Base-by-base conservation (phyloP, 2,329 filamentous ascomycete species). In the Cyanodermella asteris region DNA sequence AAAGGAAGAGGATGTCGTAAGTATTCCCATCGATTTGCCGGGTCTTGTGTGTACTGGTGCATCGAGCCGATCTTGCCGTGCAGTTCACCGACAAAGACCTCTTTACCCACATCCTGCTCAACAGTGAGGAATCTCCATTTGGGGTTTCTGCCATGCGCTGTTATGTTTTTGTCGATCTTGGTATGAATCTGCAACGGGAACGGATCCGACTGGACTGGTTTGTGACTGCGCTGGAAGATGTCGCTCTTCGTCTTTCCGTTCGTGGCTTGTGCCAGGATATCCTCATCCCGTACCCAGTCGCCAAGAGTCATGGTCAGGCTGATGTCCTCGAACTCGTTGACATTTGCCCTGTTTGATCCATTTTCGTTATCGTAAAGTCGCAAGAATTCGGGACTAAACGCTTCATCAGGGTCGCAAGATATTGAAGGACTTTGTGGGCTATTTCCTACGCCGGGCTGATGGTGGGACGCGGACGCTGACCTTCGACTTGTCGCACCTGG, bases 271-370 rank as follows among this genome's bases (percentile, higher is more conserved):
- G 63, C 60, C 35, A 91, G 58, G 7, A 66, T 68, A 8, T 70
- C 65, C 2, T 67, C 64, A 31, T 90, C 73, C 29, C 65, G 68
- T 14, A 90, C 59, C 82, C 84, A 94, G 4, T 61, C 56, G 1
- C 74, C 72, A 30, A 91, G 61, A 10, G 70, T 63, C 30, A 74
- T 74, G 4, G 76, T 72, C 18, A 91, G 70, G 18, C 59, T 60
- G 7, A 93, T 61, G 36, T 67, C 78, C 21, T 68, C 71, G 42
- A 80, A 82, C 1, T 74, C 67, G 42, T 91, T 93, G 31, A 69
- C 73, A 28, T 72, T 59, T 46, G 54, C 65, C 34, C 55, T 57
- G 6, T 64, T 59, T 28, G 60, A 58, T 9, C 58, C 44, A 45
- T 61, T 49, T 30, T 67, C 58, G 28, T 71, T 61, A 30, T 71